Evolutionary conservation across 805 yeast species (phyloP).

Genomic region (Suhomyces sp.): DNA sequence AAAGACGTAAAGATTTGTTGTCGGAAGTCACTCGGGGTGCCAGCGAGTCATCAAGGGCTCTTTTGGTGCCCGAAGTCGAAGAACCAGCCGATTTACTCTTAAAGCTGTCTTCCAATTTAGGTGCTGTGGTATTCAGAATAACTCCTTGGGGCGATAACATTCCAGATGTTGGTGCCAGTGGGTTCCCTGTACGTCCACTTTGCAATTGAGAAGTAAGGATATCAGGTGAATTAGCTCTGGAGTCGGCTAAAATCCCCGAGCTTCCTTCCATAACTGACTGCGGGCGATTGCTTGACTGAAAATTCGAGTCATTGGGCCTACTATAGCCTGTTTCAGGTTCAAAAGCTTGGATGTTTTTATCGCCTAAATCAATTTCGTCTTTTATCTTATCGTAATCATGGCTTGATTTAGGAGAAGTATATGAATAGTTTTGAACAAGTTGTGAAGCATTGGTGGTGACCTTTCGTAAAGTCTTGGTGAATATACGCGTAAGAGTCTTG

Average conservation of each 20-base stretch:
- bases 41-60: conserved; percentile 3
- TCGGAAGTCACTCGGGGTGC: conserved; percentile 36
- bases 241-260: too few relatives aligned
- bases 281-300: not conserved
- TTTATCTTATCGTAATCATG: not conserved
- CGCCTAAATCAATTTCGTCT: not conserved
- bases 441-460: conserved; percentile 43
- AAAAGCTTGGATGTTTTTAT: too few relatives aligned
- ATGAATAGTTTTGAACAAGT: conserved; percentile 22
- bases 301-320: too few relatives aligned
- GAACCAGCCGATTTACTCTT: not conserved
- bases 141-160: not conserved
- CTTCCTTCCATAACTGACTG: too few relatives aligned
- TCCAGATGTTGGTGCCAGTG: not conserved
- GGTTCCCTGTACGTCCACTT: not conserved
- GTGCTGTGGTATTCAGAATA: not conserved
- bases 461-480: conserved; percentile 37
- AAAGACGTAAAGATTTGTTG: conserved; percentile 29
- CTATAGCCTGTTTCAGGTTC: too few relatives aligned
- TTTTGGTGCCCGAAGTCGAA: not conserved
- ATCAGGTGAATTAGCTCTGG: not conserved
- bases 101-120: not conserved
- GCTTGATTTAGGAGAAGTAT: conserved; percentile 3
- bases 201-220: not conserved
- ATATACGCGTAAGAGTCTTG: conserved; percentile 32